phyloP scores from a whole-genome alignment of 768 basidiomycete genomes.

The Jaapia argillacea region DNA sequence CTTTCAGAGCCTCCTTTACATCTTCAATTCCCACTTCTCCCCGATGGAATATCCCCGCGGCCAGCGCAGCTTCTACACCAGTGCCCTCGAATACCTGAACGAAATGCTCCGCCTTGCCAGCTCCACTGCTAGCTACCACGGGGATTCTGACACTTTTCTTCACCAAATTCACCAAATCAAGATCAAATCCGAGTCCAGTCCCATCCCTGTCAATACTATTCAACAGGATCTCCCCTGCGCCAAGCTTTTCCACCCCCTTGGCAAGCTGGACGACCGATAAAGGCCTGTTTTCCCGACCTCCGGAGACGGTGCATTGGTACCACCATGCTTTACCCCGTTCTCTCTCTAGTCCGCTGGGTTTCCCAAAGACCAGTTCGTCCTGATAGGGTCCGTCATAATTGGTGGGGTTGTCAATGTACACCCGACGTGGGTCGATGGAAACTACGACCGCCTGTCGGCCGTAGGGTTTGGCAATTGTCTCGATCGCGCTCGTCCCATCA shows the following conservation, averaged over 20 bases:
- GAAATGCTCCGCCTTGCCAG: conserved; percentile 77
- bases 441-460: conserved; percentile 98
- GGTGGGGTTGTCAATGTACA: conserved; percentile 56
- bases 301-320: conserved; percentile 97
- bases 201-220: conserved; percentile 98
- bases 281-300: conserved; percentile 76
- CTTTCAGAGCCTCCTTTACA: conserved; percentile 55
- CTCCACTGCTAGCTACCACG: conserved; percentile 91
- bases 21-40: conserved; percentile 75
- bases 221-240: conserved; percentile 90
- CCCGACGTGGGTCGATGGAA: conserved; percentile 87
- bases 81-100: conserved; percentile 77
- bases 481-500: conserved; percentile 80
- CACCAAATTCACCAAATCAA: conserved; percentile 70
- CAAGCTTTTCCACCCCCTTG: conserved; percentile 78
- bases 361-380: conserved; percentile 45
- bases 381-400: conserved; percentile 61
- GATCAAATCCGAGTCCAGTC: conserved; percentile 85
- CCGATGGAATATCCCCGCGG: conserved; percentile 96
- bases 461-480: conserved; percentile 83
- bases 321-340: conserved; percentile 83
- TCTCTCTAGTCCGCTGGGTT: conserved; percentile 33
- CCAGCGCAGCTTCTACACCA: conserved; percentile 81
- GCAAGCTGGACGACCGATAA: conserved; percentile 90
- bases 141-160: conserved; percentile 75